Evolutionary conservation across 108 stramenopile species (phyloP).

Genomic region (Nitzschia palea): DNA sequence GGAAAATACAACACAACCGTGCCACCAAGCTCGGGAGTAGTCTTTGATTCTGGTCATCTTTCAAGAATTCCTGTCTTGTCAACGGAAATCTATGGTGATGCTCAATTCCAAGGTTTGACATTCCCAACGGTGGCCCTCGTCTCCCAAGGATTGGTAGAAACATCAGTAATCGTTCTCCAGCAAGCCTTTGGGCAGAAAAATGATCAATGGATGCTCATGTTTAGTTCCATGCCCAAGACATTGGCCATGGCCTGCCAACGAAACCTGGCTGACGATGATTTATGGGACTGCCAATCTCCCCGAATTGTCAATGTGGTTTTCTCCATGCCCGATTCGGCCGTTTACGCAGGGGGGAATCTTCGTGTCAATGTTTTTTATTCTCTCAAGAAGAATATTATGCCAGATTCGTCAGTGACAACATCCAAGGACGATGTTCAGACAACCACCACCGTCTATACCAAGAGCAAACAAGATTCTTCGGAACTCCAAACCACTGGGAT

Average conservation of each 20-base stretch:
- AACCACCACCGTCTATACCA: neutral
- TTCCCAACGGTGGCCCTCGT: conserved; percentile 57
- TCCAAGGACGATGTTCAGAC: neutral
- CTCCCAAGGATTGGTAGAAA: conserved; percentile 42
- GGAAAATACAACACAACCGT: neutral
- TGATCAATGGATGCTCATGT: conserved; percentile 49
- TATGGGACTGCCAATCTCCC: conserved; percentile 58
- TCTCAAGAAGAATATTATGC: neutral
- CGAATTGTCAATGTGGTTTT: conserved; percentile 57
- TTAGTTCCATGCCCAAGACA: conserved; percentile 38
- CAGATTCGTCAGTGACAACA: neutral
- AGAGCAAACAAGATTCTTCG: neutral
- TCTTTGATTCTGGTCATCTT: conserved; percentile 62
- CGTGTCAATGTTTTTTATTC: conserved; percentile 43
- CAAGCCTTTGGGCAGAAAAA: neutral
- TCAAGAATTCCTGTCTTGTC: conserved; percentile 57
- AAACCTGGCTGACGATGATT: neutral
- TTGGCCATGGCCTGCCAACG: conserved; percentile 52
- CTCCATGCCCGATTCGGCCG: conserved; percentile 58
- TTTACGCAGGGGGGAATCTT: conserved; percentile 51
- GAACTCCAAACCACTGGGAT: neutral
- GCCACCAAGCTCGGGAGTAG: conserved; percentile 29
- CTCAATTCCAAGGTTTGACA: conserved; percentile 36
- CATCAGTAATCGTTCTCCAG: conserved; percentile 54
- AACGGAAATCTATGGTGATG: conserved; percentile 47